Conservation (phyloP, 345 rosid genomes). For the Theobroma cacao region DNA sequence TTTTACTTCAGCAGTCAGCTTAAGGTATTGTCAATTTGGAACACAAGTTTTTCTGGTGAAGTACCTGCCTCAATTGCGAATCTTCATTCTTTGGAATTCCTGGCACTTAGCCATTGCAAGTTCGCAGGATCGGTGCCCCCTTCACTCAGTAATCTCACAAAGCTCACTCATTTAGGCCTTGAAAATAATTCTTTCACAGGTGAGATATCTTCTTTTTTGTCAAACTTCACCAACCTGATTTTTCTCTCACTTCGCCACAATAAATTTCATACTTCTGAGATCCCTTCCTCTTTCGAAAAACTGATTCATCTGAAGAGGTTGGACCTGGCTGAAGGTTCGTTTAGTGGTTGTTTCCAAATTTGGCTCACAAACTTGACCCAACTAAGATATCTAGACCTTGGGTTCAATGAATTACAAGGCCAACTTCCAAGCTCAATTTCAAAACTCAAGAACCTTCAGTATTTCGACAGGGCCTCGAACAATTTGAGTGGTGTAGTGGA, state of each 20-base stretch:
- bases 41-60: slow-evolving; percentile 4
- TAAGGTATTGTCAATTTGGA: neutral
- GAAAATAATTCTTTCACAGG: neutral
- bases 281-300: neutral
- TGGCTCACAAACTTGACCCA: neutral
- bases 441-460: neutral
- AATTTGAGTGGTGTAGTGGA: neutral
- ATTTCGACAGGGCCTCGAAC: neutral
- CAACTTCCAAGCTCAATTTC: neutral
- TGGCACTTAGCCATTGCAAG: neutral
- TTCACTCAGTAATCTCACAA: slow-evolving; percentile 20
- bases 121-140: slow-evolving; percentile 17
- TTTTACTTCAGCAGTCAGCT: neutral
- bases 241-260: neutral
- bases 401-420: neutral
- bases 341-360: neutral
- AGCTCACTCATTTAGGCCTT: neutral
- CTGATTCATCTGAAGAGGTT: neutral
- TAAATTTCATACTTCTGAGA: neutral
- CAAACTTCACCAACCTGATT: neutral
- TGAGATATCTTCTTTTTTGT: neutral
- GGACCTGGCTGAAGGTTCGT: neutral
- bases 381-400: neutral
- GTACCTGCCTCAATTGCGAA: neutral
- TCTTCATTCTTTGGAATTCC: neutral